phyloP scores from a whole-genome alignment of 345 rosid genomes.

The Syzygium oleosum region DNA sequence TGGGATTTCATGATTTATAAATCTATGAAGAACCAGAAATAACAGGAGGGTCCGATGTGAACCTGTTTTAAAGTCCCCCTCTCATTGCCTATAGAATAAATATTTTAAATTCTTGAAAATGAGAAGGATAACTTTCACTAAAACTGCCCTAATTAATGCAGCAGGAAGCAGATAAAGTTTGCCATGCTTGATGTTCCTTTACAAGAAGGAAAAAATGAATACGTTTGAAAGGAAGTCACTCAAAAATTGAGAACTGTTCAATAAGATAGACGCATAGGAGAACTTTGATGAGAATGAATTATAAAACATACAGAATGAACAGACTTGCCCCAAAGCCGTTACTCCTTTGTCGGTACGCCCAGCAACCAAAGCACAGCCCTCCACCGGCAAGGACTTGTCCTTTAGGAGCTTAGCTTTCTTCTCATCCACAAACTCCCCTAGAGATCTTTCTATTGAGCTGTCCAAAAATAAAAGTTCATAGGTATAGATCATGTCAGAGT shows the following conservation, averaged over 20 bases:
- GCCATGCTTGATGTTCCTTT: background rate
- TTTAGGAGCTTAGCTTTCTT: constrained; percentile 72
- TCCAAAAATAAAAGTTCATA: background rate
- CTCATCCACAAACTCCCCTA: constrained; percentile 84
- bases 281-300: background rate
- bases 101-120: background rate
- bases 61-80: background rate
- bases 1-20: background rate
- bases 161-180: background rate
- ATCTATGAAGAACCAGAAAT: background rate
- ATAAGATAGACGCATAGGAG: background rate
- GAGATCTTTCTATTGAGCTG: constrained; percentile 74
- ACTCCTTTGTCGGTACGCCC: constrained; percentile 99
- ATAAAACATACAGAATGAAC: constrained; percentile 80
- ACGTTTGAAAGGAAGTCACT: background rate
- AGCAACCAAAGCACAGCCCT: constrained; percentile 79
- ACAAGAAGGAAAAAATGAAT: background rate
- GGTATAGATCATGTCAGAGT: background rate
- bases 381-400: constrained; percentile 65
- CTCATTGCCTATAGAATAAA: background rate
- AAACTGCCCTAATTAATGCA: background rate
- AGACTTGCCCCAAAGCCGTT: constrained; percentile 87
- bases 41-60: background rate
- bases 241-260: background rate
- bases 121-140: background rate